phyloP scores from a whole-genome alignment of 352 stramenopile genomes.

The Phytophthora citricola region DNA sequence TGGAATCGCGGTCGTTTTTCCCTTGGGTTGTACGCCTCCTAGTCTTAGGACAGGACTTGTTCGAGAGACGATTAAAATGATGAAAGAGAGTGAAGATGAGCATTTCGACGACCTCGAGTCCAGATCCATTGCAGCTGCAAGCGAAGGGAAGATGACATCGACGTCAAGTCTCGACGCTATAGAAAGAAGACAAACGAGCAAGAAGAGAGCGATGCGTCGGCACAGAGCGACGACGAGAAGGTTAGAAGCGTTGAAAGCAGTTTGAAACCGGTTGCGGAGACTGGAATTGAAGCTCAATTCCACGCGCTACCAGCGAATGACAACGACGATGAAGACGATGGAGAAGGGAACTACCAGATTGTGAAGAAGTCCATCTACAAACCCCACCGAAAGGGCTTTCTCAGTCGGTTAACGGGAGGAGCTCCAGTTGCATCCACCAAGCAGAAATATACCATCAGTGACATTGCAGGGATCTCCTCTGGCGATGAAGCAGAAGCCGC shows the following conservation, averaged over 20 bases:
- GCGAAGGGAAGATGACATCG: constrained; percentile 25
- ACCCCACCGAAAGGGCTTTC: constrained; percentile 44
- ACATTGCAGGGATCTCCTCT: constrained; percentile 31
- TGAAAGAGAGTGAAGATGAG: constrained; percentile 25
- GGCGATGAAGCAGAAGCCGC: constrained; percentile 21
- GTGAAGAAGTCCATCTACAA: constrained; percentile 82
- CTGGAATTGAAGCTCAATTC: constrained; percentile 26
- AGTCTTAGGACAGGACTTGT: background rate
- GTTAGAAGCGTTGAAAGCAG: background rate
- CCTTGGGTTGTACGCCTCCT: background rate
- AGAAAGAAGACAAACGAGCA: background rate
- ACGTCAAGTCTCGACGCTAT: constrained; percentile 8
- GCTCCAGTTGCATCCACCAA: constrained; percentile 20
- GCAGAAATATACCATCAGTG: constrained; percentile 23
- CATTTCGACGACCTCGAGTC: constrained; percentile 5
- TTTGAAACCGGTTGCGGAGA: background rate
- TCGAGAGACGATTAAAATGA: constrained; percentile 15
- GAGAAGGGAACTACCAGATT: constrained; percentile 37
- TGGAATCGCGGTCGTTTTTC: constrained; percentile 13
- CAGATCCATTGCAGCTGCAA: background rate
- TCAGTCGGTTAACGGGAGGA: constrained; percentile 32
- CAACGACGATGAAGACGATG: constrained; percentile 23
- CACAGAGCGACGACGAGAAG: background rate
- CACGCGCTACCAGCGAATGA: constrained; percentile 31
- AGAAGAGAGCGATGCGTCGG: constrained; percentile 10